These are phyloP conservation scores for Aspergillus bridgeri DNA, from an alignment of 495 filamentous ascomycete species.

Conservation along the genomic window DNA sequence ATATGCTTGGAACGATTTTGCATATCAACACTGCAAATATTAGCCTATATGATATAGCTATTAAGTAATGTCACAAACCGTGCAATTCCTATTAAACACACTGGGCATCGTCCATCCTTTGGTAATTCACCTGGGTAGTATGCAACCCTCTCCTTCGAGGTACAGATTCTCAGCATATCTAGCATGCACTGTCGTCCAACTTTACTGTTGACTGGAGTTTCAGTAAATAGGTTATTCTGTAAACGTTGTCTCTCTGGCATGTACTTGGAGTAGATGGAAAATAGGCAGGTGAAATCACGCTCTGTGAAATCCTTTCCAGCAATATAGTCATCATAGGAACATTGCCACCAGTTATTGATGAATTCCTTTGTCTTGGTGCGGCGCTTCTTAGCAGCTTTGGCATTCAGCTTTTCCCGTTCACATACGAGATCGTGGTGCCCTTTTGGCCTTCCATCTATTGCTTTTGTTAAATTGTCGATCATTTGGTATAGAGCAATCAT, in stretches of 20 bases:
- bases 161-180: slow-evolving; percentile 9
- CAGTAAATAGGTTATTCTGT: slow-evolving; percentile 1
- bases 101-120: neutral
- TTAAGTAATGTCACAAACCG: slow-evolving; percentile 1
- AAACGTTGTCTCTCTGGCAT: slow-evolving; percentile 6
- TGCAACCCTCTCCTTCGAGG: slow-evolving; percentile 2
- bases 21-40: slow-evolving; percentile 4
- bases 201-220: slow-evolving; percentile 5
- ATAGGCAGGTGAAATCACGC: slow-evolving; percentile 5
- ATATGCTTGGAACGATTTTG: slow-evolving; percentile 20
- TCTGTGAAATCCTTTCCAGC: slow-evolving; percentile 7
- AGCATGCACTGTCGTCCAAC: slow-evolving; percentile 6
- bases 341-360: slow-evolving; percentile 5
- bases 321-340: slow-evolving; percentile 11
- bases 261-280: slow-evolving; percentile 9
- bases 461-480: neutral
- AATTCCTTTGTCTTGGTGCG: slow-evolving; percentile 5
- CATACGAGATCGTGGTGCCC: neutral
- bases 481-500: neutral
- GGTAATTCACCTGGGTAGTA: slow-evolving; percentile 5
- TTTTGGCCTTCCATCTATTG: slow-evolving; percentile 1
- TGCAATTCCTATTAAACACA: slow-evolving; percentile 1
- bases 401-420: slow-evolving; percentile 6
- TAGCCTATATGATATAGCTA: neutral
- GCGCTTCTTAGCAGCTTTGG: slow-evolving; percentile 1